phyloP scores from a whole-genome alignment of 441 rosid species.

The Arabidopsis hybrid region DNA sequence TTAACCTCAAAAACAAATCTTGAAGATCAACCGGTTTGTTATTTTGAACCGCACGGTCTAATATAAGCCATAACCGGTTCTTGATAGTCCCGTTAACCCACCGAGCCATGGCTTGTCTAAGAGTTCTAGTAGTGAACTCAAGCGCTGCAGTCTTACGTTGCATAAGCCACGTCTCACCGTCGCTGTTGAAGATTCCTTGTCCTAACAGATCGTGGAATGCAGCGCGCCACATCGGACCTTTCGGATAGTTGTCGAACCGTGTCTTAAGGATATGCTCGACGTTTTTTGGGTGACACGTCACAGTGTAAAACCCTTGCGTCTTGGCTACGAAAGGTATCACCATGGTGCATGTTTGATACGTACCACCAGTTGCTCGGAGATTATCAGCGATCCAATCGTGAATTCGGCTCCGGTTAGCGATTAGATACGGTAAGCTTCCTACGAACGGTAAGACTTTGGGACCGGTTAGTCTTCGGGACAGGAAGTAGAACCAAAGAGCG shows the following conservation, averaged over 20 bases:
- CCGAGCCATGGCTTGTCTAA: constrained; percentile 94
- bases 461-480: constrained; percentile 72
- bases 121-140: constrained; percentile 88
- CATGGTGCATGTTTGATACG: constrained; percentile 86
- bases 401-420: constrained; percentile 62
- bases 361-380: constrained; percentile 75
- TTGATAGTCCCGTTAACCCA: constrained; percentile 92
- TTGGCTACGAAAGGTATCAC: constrained; percentile 79
- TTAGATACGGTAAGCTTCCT: constrained; percentile 77
- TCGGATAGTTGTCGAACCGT: constrained; percentile 89
- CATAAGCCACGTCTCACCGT: constrained; percentile 95
- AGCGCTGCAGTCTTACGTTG: constrained; percentile 94
- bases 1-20: constrained; percentile 82
- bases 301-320: constrained; percentile 84
- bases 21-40: constrained; percentile 70
- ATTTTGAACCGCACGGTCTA: constrained; percentile 60
- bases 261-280: constrained; percentile 84
- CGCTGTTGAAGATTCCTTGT: constrained; percentile 93
- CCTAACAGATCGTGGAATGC: constrained; percentile 94
- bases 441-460: constrained; percentile 73
- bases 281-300: constrained; percentile 93
- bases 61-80: constrained; percentile 75
- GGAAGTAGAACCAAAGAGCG: constrained; percentile 77
- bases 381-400: constrained; percentile 89
- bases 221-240: constrained; percentile 84